Evolutionary conservation across 2,329 filamentous ascomycete species (phyloP).

Genomic region (Aspergillus udagawae): DNA sequence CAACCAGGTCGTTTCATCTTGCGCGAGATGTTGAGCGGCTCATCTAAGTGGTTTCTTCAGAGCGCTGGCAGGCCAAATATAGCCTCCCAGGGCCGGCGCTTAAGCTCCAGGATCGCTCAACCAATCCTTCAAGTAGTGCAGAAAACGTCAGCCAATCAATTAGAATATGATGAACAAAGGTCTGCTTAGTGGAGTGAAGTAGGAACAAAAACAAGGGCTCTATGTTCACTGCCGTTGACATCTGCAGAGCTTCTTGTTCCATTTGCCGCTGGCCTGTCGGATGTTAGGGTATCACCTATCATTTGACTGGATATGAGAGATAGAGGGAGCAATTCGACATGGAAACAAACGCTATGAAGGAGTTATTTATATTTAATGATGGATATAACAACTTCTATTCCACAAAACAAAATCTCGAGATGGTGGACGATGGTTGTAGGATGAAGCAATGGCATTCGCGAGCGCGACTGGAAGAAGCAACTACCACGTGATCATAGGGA

Average conservation of each 20-base stretch:
- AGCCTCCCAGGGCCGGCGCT: slow-evolving; percentile 22
- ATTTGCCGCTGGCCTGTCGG: slow-evolving; percentile 7
- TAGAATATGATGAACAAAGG: background rate
- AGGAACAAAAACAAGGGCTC: background rate
- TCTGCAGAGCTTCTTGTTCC: slow-evolving; percentile 10
- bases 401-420: background rate
- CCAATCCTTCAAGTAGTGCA: slow-evolving; percentile 19
- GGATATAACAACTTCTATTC: background rate
- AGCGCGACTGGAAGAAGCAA: too few species aligned
- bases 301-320: background rate
- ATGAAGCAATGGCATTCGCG: background rate
- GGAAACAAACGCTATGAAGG: background rate
- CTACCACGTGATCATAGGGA: too few species aligned
- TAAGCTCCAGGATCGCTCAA: slow-evolving; percentile 16
- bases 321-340: background rate
- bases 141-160: slow-evolving; percentile 2
- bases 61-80: slow-evolving; percentile 24
- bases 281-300: background rate
- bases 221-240: slow-evolving; percentile 4
- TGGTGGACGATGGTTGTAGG: background rate
- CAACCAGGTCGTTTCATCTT: slow-evolving; percentile 23
- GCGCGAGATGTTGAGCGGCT: slow-evolving; percentile 13
- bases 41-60: slow-evolving; percentile 14
- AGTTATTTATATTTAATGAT: background rate
- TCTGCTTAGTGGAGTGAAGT: background rate